Evolutionary conservation across 139 green algal species (phyloP), one percentile per base, ranked within the genome.

Genomic region (Picochlorum sp.): DNA sequence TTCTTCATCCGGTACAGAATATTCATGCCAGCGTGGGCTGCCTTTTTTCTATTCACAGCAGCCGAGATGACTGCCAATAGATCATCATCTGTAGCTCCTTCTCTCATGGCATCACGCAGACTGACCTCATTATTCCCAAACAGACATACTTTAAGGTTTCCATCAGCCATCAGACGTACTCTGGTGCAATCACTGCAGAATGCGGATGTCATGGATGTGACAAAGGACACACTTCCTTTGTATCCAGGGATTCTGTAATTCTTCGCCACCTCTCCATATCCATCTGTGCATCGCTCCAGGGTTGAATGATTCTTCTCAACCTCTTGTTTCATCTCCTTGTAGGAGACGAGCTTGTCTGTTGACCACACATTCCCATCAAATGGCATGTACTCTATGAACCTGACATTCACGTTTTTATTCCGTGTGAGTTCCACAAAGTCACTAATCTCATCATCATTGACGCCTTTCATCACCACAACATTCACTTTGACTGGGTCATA

Each of bases 361-460:
- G 57, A 71, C 92, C 92, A 99, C n/a, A 90, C 87, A 65, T 99
- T 99, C 60, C 94, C 94, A 65, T 98, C 91, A 62, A 99, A 99
- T n/a, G 94, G 94, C 94, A 99, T 99, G 81, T 95, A 98, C 88
- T 99, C 94, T 45, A 99, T 99, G 81, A 99, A 99, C 16, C 94
- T 81, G 1, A 98, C 92, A 74, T 99, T 98, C 76, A 99, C 71
- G 21, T 84, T 81, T 44, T 59, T 49, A 31, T 90, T 15, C 1
- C 77, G 57, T 9, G 94, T 97, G 7, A 98, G 66, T 64, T 86
- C 82, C 16, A 95, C 92, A 83, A 99, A 98, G 59, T 96, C 90
- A 0, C 38, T 24, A 4, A 99, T 63, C 77, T 99, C 94, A 68
- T 98, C 92, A 24, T 98, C 94, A 62, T 99, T 99, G 21, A 91